Base-by-base conservation (phyloP, 1,284 basidiomycete genomes). In the Tremellales sp. region DNA sequence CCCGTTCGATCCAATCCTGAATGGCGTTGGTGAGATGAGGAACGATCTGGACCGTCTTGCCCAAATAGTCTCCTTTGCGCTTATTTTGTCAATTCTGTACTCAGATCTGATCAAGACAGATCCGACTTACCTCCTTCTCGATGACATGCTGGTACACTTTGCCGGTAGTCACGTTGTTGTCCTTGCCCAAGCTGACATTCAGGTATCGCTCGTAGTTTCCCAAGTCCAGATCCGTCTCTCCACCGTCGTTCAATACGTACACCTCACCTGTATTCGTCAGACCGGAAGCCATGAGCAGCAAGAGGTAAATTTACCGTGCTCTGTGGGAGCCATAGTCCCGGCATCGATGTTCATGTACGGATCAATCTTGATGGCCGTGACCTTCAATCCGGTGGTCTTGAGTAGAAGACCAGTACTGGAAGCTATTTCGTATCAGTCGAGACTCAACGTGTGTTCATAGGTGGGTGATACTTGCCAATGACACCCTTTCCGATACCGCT, bases 341-440 rank as follows among this genome's bases (percentile, higher is more conserved):
- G 94, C 96, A 81, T 99, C 94, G 66, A 99, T 97, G 78, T 98
- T 98, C 93, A 98, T 97, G 72, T 98, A 98, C 21, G 94, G 94
- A 75, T 98, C 94, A 64, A 98, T 97, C 78, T 98, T 98, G 80
- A 98, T 97, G 23, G 96, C 88, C 2, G 96, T 98, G 66, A 97
- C 94, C 75, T 92, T 94, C 58, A 96, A 80, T 40, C 94, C 94
- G 27, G 86, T 84, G 43, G 90, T 97, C 79, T 97, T 97, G 72
- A 98, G 81, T 47, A 98, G 81, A 45, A 98, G 80, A 57, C 94
- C 94, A 15, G 96, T 97, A 54, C 93, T 97, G 37, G 94, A 98
- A 63, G 94, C 93, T 92, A 52, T 5, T n/a, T n/a, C 29, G 15
- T 15, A 31, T 31, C 15, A 31, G 29, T 31, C 29, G 8, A 8